Evolutionary conservation across 202 grass and related monocot genomes (phyloP).

Genomic region (Zoysia matrella): DNA sequence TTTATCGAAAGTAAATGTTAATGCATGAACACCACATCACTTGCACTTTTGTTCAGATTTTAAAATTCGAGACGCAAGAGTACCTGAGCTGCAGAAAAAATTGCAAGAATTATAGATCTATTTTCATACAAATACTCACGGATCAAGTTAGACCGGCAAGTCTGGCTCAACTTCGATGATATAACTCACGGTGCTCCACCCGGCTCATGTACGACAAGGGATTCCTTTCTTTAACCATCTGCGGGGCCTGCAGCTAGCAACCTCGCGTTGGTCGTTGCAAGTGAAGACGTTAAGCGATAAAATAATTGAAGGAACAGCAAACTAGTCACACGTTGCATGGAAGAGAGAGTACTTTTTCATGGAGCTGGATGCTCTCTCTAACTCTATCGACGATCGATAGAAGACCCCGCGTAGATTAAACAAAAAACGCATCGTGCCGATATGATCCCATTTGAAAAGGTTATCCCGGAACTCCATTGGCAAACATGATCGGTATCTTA

Average conservation of each 20-base stretch:
- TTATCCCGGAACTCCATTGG: conserved; percentile 1
- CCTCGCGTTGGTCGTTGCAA: too few species aligned
- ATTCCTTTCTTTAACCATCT: too few species aligned
- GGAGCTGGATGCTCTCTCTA: too few species aligned
- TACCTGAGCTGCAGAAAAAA: background rate
- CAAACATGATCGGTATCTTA: background rate
- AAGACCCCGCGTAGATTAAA: background rate
- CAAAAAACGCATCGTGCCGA: background rate
- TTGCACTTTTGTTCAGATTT: background rate
- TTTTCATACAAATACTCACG: background rate
- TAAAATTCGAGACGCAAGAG: background rate
- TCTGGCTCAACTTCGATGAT: background rate
- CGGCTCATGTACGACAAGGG: background rate
- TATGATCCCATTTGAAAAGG: conserved; percentile 10
- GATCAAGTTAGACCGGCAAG: background rate
- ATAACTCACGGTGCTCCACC: background rate
- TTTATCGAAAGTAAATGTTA: too few species aligned
- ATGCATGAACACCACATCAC: too few species aligned
- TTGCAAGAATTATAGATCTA: background rate
- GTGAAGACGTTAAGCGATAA: too few species aligned
- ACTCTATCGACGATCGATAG: too few species aligned
- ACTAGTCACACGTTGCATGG: conserved; percentile 35
- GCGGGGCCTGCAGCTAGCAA: too few species aligned
- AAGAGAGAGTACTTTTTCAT: too few species aligned
- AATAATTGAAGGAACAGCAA: background rate